Evolutionary conservation across 1,139 yeast species (phyloP).

Genomic region (Debaryomyces coudertii): DNA sequence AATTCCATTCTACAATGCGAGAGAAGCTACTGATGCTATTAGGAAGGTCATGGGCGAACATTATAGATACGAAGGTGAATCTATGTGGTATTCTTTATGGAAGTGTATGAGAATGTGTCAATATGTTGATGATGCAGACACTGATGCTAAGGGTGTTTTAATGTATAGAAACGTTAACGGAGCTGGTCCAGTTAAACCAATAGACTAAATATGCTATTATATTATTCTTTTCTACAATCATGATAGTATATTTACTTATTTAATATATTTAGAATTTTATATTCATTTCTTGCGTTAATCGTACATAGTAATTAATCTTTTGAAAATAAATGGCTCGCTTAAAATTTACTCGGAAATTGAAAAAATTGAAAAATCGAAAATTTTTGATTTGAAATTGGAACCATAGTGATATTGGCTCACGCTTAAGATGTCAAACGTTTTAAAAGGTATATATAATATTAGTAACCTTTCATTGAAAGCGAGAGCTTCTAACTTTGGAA

Average conservation of each 20-base stretch:
- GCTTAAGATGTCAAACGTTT: slow-evolving; percentile 16
- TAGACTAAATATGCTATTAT: slow-evolving; percentile 20
- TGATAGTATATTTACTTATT: not conserved
- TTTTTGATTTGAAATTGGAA: slow-evolving; percentile 1
- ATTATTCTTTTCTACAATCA: not conserved
- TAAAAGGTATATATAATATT: slow-evolving; percentile 13
- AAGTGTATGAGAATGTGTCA: slow-evolving; percentile 73
- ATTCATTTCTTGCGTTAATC: slow-evolving; percentile 4
- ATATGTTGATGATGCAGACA: slow-evolving; percentile 72
- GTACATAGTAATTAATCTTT: slow-evolving; percentile 1
- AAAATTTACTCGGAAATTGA: slow-evolving; percentile 3
- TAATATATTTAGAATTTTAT: slow-evolving; percentile 1
- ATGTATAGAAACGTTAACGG: slow-evolving; percentile 77
- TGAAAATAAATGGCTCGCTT: slow-evolving; percentile 1
- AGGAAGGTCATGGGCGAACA: slow-evolving; percentile 82
- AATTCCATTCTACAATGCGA: slow-evolving; percentile 84
- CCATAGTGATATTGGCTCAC: not conserved
- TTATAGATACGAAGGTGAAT: slow-evolving; percentile 67
- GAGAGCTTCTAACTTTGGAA: not conserved
- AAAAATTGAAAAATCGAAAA: slow-evolving; percentile 6
- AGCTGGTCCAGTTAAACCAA: slow-evolving; percentile 35
- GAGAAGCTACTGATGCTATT: slow-evolving; percentile 78
- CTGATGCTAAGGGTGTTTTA: slow-evolving; percentile 58
- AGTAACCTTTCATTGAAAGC: slow-evolving; percentile 10
- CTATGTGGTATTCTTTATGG: slow-evolving; percentile 77